These are phyloP conservation scores for Blastobotrys attinorum DNA, from an alignment of 805 yeast genomes.

Conservation along the genomic window DNA sequence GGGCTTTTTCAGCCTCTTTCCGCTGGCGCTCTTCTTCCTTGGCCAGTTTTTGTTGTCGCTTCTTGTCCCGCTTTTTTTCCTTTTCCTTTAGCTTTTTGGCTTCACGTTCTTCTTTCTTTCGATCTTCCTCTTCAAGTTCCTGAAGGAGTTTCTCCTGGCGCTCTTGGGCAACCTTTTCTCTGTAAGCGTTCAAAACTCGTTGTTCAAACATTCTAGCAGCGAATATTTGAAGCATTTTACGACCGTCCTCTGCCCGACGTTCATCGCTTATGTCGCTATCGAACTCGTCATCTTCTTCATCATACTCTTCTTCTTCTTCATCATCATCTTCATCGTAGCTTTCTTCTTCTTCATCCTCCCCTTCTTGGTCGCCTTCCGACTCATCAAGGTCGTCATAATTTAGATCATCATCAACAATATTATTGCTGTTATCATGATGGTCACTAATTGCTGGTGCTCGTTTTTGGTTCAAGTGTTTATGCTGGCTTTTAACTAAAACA, in stretches of 20 bases:
- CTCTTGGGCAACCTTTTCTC: slow-evolving; percentile 74
- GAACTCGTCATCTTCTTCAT: slow-evolving; percentile 34
- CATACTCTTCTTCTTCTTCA: slow-evolving; percentile 30
- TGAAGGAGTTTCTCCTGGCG: slow-evolving; percentile 31
- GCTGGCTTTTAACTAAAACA: no score
- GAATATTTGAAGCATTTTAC: slow-evolving; percentile 69
- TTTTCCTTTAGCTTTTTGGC: slow-evolving; percentile 31
- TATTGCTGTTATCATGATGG: slow-evolving; percentile 12
- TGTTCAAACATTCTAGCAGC: slow-evolving; percentile 72
- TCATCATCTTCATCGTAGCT: slow-evolving; percentile 23
- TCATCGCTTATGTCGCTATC: slow-evolving; percentile 31
- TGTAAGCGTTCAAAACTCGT: slow-evolving; percentile 65
- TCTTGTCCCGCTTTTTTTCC: slow-evolving; percentile 35
- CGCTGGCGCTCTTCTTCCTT: slow-evolving; percentile 33
- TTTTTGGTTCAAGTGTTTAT: no score
- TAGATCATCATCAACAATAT: slow-evolving; percentile 27
- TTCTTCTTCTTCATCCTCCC: slow-evolving; percentile 24
- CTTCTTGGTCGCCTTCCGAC: slow-evolving; percentile 13
- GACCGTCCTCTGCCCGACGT: slow-evolving; percentile 47
- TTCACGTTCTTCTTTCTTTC: slow-evolving; percentile 26
- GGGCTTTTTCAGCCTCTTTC: slow-evolving; percentile 27
- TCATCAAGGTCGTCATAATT: slow-evolving; percentile 20
- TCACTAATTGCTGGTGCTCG: slow-evolving; percentile 26
- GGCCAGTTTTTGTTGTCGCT: slow-evolving; percentile 31
- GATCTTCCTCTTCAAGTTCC: slow-evolving; percentile 28